These are phyloP conservation scores for Przewalskia tangutica DNA, from an alignment of 257 asterid genomes.

Conservation along the genomic window DNA sequence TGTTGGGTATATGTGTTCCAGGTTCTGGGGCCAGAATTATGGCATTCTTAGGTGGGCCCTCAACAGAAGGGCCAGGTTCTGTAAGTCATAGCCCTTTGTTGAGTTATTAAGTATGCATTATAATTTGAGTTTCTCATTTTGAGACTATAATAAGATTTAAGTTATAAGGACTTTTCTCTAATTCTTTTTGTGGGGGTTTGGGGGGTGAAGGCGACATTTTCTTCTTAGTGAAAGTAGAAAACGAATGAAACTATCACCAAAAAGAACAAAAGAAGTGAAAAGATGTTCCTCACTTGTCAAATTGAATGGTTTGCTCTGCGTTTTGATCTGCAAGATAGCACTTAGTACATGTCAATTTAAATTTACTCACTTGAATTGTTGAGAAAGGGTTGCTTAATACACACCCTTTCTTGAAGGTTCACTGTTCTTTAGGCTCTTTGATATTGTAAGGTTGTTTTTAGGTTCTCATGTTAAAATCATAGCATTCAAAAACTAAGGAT, in stretches of 20 bases:
- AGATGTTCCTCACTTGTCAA: not conserved
- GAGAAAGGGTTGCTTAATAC: not conserved
- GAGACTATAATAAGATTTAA: not conserved
- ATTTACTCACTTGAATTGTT: not conserved
- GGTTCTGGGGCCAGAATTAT: slow-evolving; percentile 95
- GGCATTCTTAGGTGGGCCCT: slow-evolving; percentile 96
- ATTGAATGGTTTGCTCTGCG: not conserved
- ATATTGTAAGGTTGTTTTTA: not conserved
- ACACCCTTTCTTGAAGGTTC: not conserved
- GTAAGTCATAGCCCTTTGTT: slow-evolving; percentile 36
- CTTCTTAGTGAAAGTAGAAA: not conserved
- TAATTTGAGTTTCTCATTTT: not conserved
- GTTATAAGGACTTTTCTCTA: not conserved
- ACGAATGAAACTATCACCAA: not conserved
- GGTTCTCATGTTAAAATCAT: not conserved
- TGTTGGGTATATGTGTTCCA: slow-evolving; percentile 90
- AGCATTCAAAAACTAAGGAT: not conserved
- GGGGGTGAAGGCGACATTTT: not conserved
- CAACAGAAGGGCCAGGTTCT: slow-evolving; percentile 89
- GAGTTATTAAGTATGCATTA: not conserved
- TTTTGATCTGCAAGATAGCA: not conserved
- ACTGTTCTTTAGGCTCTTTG: not conserved
- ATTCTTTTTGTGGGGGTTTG: not conserved
- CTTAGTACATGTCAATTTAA: not conserved
- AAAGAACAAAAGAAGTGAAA: not conserved